Evolutionary conservation across 495 filamentous ascomycete genomes (phyloP).

Genomic region (Halenospora varia): DNA sequence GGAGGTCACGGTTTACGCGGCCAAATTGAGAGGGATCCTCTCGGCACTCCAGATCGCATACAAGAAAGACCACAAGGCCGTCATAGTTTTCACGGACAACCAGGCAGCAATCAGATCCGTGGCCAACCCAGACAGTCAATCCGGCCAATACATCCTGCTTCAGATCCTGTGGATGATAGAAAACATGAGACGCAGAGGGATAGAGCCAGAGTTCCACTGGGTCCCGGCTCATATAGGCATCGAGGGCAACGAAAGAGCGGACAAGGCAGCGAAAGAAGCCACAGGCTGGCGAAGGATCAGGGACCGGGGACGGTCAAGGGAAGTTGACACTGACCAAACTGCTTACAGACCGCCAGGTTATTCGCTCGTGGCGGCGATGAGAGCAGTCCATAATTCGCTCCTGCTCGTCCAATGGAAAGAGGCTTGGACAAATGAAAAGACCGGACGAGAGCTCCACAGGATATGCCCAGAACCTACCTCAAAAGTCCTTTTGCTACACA

Average conservation of each 20-base stretch:
- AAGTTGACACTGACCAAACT: neutral
- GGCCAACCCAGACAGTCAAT: conserved; percentile 13
- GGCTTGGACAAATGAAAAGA: conserved; percentile 12
- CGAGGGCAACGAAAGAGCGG: conserved; percentile 26
- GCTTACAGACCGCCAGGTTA: conserved; percentile 12
- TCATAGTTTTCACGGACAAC: conserved; percentile 19
- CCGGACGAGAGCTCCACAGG: conserved; percentile 16
- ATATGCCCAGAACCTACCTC: conserved; percentile 10
- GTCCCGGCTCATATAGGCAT: conserved; percentile 28
- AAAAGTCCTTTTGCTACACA: conserved; percentile 15
- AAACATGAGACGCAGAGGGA: conserved; percentile 17
- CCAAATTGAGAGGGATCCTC: conserved; percentile 17
- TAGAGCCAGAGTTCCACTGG: conserved; percentile 21
- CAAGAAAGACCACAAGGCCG: conserved; percentile 7
- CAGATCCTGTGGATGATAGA: conserved; percentile 16
- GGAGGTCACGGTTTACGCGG: conserved; percentile 23
- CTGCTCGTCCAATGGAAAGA: conserved; percentile 15
- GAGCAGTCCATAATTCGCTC: conserved; percentile 11
- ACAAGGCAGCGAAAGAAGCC: conserved; percentile 23
- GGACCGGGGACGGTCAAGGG: conserved; percentile 2
- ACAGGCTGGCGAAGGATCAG: conserved; percentile 8
- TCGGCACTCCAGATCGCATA: conserved; percentile 20
- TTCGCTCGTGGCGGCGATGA: conserved; percentile 9
- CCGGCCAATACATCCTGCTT: conserved; percentile 16
- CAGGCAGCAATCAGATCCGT: conserved; percentile 17